Evolutionary conservation across 306 rosid species (phyloP), one percentile per base, ranked within the genome.

Genomic region (Vigna nakashimae): DNA sequence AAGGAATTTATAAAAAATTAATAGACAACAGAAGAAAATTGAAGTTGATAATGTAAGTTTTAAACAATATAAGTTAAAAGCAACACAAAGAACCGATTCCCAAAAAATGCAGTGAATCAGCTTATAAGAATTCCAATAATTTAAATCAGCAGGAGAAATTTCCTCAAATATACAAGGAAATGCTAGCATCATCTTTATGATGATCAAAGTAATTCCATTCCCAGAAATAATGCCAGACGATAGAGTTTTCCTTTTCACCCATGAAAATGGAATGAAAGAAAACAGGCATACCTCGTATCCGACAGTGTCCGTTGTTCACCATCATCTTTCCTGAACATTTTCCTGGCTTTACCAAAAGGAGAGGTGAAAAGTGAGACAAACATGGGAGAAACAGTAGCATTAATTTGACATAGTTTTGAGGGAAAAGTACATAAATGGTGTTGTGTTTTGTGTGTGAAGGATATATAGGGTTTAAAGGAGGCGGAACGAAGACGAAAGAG

Each of bases 381-480:
- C 7, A 65, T 20, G 30, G 9, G 14, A 11, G 48, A 64, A 51
- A 56, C 30, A 42, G 20, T 30, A 46, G 66, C 66, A 63, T 6
- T 20, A 32, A 32, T 71, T 16, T 43, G 32, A 52, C 43, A 16
- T 52, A 9, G 51, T 22, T 17, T 63, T 16, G 65, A 15, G 24
- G 56, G 71, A 71, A 57, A n/a, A 36, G 42, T 36, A 55, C 40
- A 16, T 45, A 17, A 11, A 28, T 10, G 16, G 42, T 5, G 50
- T 45, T 12, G 8, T 42, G 50, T 16, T 50, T 12, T 11, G 42
- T 13, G 32, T 15, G 50, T 28, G 42, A 28, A 28, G 6, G 50
- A 49, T 36, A 36, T 36, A 36, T 50, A 59, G 74, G 73, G 55
- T 74, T 79, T 63, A 18, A 62, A 14, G 16, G 78, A 58, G 71